Percentiles rank a stretch among this genome's conserved stretches.
Conservation (phyloP, 768 basidiomycete genomes). For the Mycena floridula region DNA sequence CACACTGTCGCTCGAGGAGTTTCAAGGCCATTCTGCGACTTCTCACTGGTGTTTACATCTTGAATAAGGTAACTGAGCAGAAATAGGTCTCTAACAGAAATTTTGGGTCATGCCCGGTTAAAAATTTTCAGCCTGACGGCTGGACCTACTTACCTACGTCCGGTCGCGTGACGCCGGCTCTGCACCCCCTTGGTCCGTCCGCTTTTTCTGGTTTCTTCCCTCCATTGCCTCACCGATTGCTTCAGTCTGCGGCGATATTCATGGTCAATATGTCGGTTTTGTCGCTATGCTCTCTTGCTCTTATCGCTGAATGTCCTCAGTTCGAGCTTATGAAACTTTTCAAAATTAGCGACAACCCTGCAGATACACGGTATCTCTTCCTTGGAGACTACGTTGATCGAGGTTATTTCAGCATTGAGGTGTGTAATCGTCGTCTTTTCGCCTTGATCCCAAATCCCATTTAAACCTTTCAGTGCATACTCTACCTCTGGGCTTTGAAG, state of each 20-base stretch:
- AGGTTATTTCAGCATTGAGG: constrained; percentile 93
- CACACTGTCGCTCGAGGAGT: no score
- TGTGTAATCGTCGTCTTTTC: constrained; percentile 22
- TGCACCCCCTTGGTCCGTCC: no score
- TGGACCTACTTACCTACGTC: no score
- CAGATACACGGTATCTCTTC: constrained; percentile 89
- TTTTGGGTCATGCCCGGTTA: no score
- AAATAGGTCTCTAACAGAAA: no score
- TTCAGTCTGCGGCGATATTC: constrained; percentile 96
- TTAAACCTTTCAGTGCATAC: constrained; percentile 65
- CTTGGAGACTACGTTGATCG: constrained; percentile 91
- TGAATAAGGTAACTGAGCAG: no score
- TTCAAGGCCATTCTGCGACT: no score
- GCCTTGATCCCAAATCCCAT: background rate
- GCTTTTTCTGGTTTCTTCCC: no score
- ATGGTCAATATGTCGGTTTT: constrained; percentile 92
- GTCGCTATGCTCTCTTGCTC: constrained; percentile 21
- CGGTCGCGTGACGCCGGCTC: no score
- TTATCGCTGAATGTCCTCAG: constrained; percentile 28
- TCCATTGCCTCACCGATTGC: no score
- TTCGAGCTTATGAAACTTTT: constrained; percentile 95
- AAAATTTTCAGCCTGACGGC: no score
- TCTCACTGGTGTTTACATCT: background rate
- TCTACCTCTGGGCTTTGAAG: constrained; percentile 97
- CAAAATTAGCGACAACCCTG: constrained; percentile 91